Evolutionary conservation across 176 grass and related monocot genomes (phyloP).

Genomic region (Oryza punctata): DNA sequence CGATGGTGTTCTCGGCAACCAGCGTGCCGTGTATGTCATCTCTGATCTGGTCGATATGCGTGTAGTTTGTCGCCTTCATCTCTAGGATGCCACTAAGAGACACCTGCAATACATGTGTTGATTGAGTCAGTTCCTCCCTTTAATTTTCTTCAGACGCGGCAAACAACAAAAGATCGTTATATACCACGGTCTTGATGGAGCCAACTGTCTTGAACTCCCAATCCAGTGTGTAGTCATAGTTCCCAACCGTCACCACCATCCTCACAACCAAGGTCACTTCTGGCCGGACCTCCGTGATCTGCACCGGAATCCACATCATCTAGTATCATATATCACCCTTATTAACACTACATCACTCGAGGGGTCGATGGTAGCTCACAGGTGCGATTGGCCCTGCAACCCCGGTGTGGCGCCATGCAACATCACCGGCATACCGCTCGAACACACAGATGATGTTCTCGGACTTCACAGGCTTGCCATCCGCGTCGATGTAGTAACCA

Average conservation of each 20-base stretch:
- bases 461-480: conserved; percentile 45
- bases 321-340: no score
- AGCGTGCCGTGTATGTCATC: conserved; percentile 51
- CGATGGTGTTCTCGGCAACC: conserved; percentile 66
- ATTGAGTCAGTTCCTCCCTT: no score
- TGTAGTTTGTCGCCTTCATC: conserved; percentile 60
- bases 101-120: conserved; percentile 26
- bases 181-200: conserved; percentile 63
- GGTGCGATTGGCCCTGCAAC: conserved; percentile 21
- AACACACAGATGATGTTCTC: conserved; percentile 71
- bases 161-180: background rate
- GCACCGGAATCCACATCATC: background rate
- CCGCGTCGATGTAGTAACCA: conserved; percentile 48
- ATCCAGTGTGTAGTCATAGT: conserved; percentile 83
- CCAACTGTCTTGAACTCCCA: conserved; percentile 89
- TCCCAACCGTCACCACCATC: conserved; percentile 65
- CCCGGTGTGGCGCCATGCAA: conserved; percentile 79
- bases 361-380: conserved; percentile 26
- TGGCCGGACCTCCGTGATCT: conserved; percentile 74
- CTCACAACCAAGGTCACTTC: conserved; percentile 78
- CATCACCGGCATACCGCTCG: conserved; percentile 64
- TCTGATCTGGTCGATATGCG: conserved; percentile 41
- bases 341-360: background rate
- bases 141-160: background rate
- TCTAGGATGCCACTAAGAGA: conserved; percentile 62